Evolutionary conservation across 2,329 filamentous ascomycete genomes (phyloP).

Genomic region (Aureobasidium vineae): DNA sequence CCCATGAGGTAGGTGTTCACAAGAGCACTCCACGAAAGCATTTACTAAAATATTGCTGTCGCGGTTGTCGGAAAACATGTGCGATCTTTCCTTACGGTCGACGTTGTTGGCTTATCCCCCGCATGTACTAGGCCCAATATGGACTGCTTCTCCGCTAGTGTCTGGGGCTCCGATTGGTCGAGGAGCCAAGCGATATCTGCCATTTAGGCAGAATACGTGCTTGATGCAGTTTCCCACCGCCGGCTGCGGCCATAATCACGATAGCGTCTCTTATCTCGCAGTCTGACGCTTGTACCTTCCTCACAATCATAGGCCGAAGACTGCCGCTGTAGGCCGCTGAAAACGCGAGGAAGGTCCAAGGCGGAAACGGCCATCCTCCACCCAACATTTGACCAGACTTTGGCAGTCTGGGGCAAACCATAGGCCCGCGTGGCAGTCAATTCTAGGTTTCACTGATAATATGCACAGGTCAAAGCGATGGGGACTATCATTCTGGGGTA

Average conservation of each 20-base stretch:
- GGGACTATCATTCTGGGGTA: conserved; percentile 15
- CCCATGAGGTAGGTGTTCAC: neutral
- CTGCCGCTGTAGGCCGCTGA: neutral
- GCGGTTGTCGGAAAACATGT: neutral
- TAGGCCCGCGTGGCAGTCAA: neutral
- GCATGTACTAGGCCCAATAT: neutral
- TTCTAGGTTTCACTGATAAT: neutral
- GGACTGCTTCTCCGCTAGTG: neutral
- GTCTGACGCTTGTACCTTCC: conserved; percentile 24
- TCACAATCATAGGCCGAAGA: neutral
- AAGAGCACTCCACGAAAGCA: neutral
- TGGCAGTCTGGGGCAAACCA: conserved; percentile 10
- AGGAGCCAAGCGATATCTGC: neutral
- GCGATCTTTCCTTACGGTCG: neutral
- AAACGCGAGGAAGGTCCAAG: conserved; percentile 23
- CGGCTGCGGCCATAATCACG: neutral
- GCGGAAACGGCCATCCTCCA: conserved; percentile 1
- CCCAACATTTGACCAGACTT: neutral
- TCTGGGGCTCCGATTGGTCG: neutral
- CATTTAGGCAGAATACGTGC: conserved; percentile 5
- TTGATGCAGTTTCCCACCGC: neutral
- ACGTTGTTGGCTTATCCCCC: conserved; percentile 14
- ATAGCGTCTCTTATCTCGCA: conserved; percentile 15
- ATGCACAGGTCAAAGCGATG: conserved; percentile 21
- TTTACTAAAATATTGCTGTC: conserved; percentile 7